These are phyloP conservation scores for Aspergillus awamori DNA, from an alignment of 2,329 filamentous ascomycete genomes.

Conservation along the genomic window DNA sequence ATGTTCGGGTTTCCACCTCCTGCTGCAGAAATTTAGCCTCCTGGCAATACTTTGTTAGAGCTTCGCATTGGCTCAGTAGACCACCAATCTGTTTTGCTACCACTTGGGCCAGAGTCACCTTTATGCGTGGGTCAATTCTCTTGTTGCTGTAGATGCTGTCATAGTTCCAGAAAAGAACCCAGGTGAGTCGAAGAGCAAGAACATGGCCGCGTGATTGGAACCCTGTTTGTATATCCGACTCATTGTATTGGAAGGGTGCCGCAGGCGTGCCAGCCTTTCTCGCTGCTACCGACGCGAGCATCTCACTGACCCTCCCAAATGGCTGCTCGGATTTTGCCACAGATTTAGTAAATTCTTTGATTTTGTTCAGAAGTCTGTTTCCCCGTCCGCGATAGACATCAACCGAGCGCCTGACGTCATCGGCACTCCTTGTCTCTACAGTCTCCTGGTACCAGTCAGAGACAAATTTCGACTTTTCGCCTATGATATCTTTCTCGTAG, in stretches of 20 bases:
- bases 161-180: background rate
- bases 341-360: slow-evolving; percentile 7
- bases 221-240: slow-evolving; percentile 5
- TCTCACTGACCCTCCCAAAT: slow-evolving; percentile 8
- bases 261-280: background rate
- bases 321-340: slow-evolving; percentile 9
- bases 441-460: background rate
- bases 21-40: slow-evolving; percentile 5
- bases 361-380: background rate
- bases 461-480: background rate
- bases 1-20: slow-evolving; percentile 8
- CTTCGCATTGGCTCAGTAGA: background rate
- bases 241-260: background rate
- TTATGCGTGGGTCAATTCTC: background rate
- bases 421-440: background rate
- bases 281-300: slow-evolving; percentile 6
- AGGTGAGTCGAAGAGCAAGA: slow-evolving; percentile 4
- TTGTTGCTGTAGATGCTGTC: background rate
- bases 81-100: background rate
- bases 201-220: slow-evolving; percentile 10
- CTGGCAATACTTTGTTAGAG: background rate
- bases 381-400: background rate
- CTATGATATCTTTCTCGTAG: background rate
- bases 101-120: background rate
- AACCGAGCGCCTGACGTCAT: background rate